Evolutionary conservation across 2,329 filamentous ascomycete species (phyloP).

Genomic region (Trichoderma sp.): DNA sequence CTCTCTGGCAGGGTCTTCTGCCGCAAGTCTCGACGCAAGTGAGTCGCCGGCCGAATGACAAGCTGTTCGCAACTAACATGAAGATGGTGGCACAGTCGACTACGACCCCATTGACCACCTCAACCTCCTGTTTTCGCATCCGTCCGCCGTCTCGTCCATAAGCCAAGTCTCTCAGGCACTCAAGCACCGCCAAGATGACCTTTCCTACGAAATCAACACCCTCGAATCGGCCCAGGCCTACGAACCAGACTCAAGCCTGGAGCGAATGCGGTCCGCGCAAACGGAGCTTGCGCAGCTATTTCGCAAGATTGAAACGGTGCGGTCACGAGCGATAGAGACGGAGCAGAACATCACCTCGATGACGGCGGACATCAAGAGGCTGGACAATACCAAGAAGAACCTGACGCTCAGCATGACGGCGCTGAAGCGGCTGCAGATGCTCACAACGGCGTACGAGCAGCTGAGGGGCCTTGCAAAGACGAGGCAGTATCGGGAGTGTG

Average conservation of each 20-base stretch:
- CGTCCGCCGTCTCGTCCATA: conserved; percentile 78
- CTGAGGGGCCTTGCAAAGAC: conserved; percentile 77
- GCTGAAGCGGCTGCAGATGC: conserved; percentile 94
- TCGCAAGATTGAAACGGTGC: conserved; percentile 90
- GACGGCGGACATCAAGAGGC: conserved; percentile 97
- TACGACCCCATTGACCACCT: conserved; percentile 93
- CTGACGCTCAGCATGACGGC: conserved; percentile 97
- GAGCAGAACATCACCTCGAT: conserved; percentile 96
- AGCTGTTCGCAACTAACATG: conserved; percentile 25
- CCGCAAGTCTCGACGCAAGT: conserved; percentile 48
- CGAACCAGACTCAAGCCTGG: conserved; percentile 81
- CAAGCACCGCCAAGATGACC: conserved; percentile 72
- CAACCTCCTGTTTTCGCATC: conserved; percentile 89
- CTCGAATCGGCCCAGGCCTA: conserved; percentile 78
- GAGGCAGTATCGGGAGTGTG: conserved; percentile 91
- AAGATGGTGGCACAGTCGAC: conserved; percentile 51
- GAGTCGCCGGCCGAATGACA: conserved; percentile 23
- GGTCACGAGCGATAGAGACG: conserved; percentile 83
- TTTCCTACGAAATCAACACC: conserved; percentile 72
- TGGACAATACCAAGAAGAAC: conserved; percentile 96
- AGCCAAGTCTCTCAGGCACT: conserved; percentile 71
- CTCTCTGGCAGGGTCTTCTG: conserved; percentile 35
- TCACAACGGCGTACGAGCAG: conserved; percentile 98
- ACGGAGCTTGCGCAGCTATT: conserved; percentile 86
- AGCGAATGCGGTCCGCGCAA: conserved; percentile 89